phyloP scores from a whole-genome alignment of 208 protist species.

The Baffinella frigidus region DNA sequence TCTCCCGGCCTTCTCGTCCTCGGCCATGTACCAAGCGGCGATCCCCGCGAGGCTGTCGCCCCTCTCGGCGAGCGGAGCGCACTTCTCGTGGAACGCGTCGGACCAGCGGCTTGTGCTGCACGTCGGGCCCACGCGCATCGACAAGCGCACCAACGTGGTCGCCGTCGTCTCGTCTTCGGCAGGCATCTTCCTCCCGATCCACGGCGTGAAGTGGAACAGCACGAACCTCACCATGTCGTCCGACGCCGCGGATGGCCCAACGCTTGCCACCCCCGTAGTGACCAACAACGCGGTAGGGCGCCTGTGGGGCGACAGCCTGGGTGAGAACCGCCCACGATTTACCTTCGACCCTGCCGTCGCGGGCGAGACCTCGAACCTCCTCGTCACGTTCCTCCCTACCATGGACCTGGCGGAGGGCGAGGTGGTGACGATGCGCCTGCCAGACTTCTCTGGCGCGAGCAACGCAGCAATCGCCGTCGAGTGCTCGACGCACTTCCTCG shows the following conservation, averaged over 20 bases:
- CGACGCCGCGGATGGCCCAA: constrained; percentile 16
- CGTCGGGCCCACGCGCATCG: too few species aligned
- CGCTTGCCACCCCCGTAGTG: not conserved
- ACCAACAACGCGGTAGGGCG: not conserved
- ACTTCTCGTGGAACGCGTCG: not conserved
- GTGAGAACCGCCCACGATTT: not conserved
- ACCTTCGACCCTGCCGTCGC: not conserved
- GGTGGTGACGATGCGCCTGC: not conserved
- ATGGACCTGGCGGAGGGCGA: not conserved
- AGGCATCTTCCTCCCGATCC: not conserved
- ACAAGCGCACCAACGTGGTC: too few species aligned
- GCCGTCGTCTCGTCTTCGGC: too few species aligned
- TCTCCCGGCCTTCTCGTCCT: not conserved
- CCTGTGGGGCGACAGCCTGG: too few species aligned
- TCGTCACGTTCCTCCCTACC: not conserved
- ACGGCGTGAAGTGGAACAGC: not conserved
- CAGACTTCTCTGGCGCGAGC: not conserved
- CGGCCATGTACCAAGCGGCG: not conserved
- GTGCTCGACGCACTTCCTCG: not conserved
- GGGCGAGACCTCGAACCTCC: not conserved
- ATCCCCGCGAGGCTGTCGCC: too few species aligned
- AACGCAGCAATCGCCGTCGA: not conserved
- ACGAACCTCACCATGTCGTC: not conserved
- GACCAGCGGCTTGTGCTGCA: not conserved
- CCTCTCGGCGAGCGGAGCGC: not conserved